Conservation (phyloP, 176 grass and related monocot species). For the Pontederia crassipes region DNA sequence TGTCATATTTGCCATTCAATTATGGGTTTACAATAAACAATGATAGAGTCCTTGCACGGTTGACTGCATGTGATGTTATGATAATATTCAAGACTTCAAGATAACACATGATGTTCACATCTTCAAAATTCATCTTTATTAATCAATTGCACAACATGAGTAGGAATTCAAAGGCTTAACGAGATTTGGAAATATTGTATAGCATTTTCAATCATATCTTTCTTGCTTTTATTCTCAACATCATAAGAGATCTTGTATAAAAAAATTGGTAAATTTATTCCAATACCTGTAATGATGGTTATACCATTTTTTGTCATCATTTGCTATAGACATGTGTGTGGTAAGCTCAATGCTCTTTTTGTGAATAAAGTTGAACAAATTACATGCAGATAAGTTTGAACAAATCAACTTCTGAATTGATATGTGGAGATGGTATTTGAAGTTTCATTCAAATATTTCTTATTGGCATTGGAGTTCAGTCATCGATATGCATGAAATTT, state of each 20-base stretch:
- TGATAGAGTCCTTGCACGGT: conserved; percentile 49
- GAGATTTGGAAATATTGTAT: conserved; percentile 43
- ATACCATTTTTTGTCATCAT: conserved; percentile 57
- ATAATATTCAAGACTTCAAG: conserved; percentile 68
- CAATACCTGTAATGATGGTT: conserved; percentile 53
- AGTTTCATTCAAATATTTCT: conserved; percentile 65
- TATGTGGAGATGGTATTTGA: conserved; percentile 71
- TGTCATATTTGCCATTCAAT: conserved; percentile 54
- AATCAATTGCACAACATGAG: conserved; percentile 71
- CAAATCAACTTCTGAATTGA: conserved; percentile 51
- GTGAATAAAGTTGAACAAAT: conserved; percentile 34
- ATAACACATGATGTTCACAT: conserved; percentile 70
- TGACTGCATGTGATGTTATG: conserved; percentile 59
- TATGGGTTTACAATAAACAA: conserved; percentile 30
- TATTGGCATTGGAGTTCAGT: conserved; percentile 41
- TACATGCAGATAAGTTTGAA: conserved; percentile 41
- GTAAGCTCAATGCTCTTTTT: conserved; percentile 43
- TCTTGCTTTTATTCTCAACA: conserved; percentile 27
- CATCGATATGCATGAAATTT: conserved; percentile 84
- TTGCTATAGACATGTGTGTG: conserved; percentile 66
- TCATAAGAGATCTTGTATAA: conserved; percentile 30
- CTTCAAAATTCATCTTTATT: conserved; percentile 46
- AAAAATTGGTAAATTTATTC: conserved; percentile 29
- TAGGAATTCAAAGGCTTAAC: conserved; percentile 33
- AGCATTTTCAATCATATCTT: conserved; percentile 41